A percentile compares a stretch with the other conserved stretches of the same genome.
phyloP scores from a whole-genome alignment of 2,329 filamentous ascomycete genomes.

The Onygenales sp. region DNA sequence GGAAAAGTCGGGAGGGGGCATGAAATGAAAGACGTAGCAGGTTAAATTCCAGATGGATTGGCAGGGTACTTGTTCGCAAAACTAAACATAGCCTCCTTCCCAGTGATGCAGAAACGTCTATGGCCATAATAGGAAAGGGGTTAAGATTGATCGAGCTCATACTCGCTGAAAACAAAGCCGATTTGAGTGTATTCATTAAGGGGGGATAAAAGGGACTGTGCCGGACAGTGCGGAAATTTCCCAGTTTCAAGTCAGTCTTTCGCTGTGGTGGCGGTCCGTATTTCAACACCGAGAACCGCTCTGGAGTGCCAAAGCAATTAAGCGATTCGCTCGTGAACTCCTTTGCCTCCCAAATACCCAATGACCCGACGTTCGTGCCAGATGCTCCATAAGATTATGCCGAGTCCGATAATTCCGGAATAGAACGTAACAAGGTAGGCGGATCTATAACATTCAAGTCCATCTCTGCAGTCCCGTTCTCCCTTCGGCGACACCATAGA shows the following conservation, averaged over 20 bases:
- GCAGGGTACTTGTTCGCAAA: too few species aligned
- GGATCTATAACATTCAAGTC: conserved; percentile 66
- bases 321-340: conserved; percentile 6
- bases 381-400: conserved; percentile 53
- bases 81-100: too few species aligned
- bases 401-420: conserved; percentile 60
- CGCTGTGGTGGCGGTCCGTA: too few species aligned
- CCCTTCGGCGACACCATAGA: conserved; percentile 59
- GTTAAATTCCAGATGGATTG: too few species aligned
- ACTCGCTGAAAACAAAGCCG: too few species aligned
- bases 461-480: conserved; percentile 65
- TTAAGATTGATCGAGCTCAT: too few species aligned
- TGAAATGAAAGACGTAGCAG: too few species aligned
- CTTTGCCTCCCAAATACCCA: conserved; percentile 16
- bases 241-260: too few species aligned
- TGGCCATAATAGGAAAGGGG: too few species aligned
- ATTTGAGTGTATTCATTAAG: too few species aligned
- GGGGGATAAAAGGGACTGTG: background rate
- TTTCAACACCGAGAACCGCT: background rate
- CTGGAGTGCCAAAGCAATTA: background rate
- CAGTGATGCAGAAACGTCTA: too few species aligned
- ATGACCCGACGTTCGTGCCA: conserved; percentile 29
- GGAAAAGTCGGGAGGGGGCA: too few species aligned
- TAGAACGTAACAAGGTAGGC: conserved; percentile 73
- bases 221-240: background rate